Evolutionary conservation across 1,139 yeast species (phyloP), one percentile per base, ranked within the genome.

Genomic region (Lodderomyces margitis): DNA sequence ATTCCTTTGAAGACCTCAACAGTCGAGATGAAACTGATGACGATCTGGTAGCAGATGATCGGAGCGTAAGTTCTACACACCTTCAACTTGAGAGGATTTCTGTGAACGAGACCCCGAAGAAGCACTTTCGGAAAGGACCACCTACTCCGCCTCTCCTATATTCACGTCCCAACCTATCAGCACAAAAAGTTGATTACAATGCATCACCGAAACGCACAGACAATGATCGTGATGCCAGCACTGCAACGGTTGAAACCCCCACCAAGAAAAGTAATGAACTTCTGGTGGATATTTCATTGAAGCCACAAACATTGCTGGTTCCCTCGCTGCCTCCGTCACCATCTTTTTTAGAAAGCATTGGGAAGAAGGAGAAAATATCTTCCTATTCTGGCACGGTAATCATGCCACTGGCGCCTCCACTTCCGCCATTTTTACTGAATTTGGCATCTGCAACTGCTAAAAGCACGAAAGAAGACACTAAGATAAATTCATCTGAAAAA

Each of bases 281-380:
- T 28, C 32, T 4, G 6, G 14, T 5, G 8, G 27, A 7, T 3
- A n/a, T 6, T 11, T 52, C 59, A n/a, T 53, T 57, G 20, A 56
- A 58, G 7, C 54, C 60, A 14, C 25, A 28, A n/a, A 3, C 24
- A n/a, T n/a, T 21, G 5, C 62, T 65, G 33, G 61, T 56, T 41
- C 61, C 59, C 12, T 61, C 62, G 28, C 55, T 55, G 25, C 61
- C 46, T 2, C 47, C 55, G n/a, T 20, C 40, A n/a, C 46, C 51
- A 10, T 5, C 33, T 11, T 39, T 48, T 21, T 37, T 40, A 43
- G 31, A 23, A 10, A 14, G 35, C 11, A 19, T 28, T 7, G 19
- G 19, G n/a, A 28, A 14, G 16, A 15, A n/a, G 14, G n/a, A 10
- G 3, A 15, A 6, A 4, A 4, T n/a, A 5, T 3, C 19, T 28